Percentiles rank a stretch among this genome's conserved stretches.
Evolutionary conservation across 345 rosid genomes (phyloP).

Genomic region (Melaleuca quinquenervia): DNA sequence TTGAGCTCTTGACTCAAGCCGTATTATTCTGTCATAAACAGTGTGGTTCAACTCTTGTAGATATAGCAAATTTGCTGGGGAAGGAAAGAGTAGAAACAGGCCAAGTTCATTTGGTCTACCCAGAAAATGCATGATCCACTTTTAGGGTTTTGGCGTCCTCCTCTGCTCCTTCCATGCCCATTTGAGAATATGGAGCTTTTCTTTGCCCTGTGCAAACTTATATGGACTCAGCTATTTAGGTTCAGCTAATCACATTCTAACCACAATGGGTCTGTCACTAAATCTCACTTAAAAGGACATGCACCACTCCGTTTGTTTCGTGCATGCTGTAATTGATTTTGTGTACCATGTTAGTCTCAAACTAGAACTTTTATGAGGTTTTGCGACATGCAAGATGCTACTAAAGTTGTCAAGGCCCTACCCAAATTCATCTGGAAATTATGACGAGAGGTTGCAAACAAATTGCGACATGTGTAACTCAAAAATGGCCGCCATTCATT

Average conservation of each 20-base stretch:
- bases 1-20: not conserved
- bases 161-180: not conserved
- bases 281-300: not conserved
- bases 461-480: not conserved
- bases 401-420: not conserved
- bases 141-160: not conserved
- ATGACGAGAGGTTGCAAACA: not conserved
- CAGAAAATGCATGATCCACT: not conserved
- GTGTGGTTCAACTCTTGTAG: not conserved
- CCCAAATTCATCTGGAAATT: not conserved
- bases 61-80: not conserved
- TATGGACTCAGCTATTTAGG: not conserved
- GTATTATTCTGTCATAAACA: not conserved
- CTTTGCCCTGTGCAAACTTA: not conserved
- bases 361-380: not conserved
- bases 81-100: not conserved
- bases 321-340: not conserved
- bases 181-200: not conserved
- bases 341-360: not conserved
- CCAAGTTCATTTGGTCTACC: not conserved
- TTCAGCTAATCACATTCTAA: not conserved
- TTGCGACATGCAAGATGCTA: not conserved
- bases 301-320: not conserved
- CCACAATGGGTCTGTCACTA: not conserved
- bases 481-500: not conserved